phyloP scores from a whole-genome alignment of 176 grass and related monocot species.

The Themeda triandra region DNA sequence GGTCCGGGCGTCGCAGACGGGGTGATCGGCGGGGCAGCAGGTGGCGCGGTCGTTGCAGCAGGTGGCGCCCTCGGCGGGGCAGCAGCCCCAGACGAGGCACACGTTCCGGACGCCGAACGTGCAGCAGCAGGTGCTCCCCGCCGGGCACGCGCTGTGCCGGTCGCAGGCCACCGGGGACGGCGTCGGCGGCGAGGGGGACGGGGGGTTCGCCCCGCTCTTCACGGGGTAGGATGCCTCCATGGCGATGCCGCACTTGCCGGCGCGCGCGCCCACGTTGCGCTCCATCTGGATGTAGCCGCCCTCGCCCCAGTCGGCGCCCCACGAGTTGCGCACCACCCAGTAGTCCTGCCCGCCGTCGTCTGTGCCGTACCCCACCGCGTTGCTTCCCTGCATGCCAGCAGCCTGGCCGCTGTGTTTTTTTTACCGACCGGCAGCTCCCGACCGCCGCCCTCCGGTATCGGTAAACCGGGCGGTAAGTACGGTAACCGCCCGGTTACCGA shows the following conservation, averaged over 20 bases:
- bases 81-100: slow-evolving; percentile 73
- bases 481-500: no score
- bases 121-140: slow-evolving; percentile 72
- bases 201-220: slow-evolving; percentile 49
- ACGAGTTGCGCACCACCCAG: slow-evolving; percentile 77
- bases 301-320: slow-evolving; percentile 57
- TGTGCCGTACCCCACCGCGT: slow-evolving; percentile 60
- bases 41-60: slow-evolving; percentile 55
- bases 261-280: slow-evolving; percentile 11
- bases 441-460: no score
- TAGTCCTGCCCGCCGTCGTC: slow-evolving; percentile 26
- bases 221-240: slow-evolving; percentile 59
- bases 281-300: slow-evolving; percentile 60
- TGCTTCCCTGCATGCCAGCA: no score
- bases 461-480: no score
- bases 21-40: slow-evolving; percentile 62
- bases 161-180: slow-evolving; percentile 27
- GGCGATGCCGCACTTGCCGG: slow-evolving; percentile 71
- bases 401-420: no score
- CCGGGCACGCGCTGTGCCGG: slow-evolving; percentile 40
- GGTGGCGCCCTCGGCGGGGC: slow-evolving; percentile 48
- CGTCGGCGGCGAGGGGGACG: slow-evolving; percentile 31
- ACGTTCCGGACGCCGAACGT: slow-evolving; percentile 37
- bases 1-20: slow-evolving; percentile 36
- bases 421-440: no score